Percentiles rank a stretch among this genome's conserved stretches.
These are phyloP conservation scores for Thozetella sp. DNA, from an alignment of 495 filamentous ascomycete species.

Conservation along the genomic window DNA sequence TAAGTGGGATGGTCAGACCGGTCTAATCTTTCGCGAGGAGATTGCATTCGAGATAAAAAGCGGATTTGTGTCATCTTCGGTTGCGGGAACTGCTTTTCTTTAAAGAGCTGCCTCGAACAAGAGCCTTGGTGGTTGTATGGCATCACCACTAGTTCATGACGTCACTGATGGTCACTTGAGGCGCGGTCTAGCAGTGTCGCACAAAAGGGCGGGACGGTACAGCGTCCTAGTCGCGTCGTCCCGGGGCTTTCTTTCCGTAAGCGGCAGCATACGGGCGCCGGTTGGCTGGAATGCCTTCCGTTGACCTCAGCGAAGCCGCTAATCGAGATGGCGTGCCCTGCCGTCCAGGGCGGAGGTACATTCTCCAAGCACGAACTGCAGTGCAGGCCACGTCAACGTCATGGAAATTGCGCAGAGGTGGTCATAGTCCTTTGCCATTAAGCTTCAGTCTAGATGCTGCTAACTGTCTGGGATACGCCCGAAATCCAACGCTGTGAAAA, in stretches of 20 bases:
- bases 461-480: too few relatives aligned
- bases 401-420: not conserved
- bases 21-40: too few relatives aligned
- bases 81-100: too few relatives aligned
- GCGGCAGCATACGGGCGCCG: not conserved
- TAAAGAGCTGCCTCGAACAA: not conserved
- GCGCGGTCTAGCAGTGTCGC: not conserved
- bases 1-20: too few relatives aligned
- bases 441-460: not conserved
- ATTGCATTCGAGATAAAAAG: too few relatives aligned
- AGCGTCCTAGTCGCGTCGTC: not conserved
- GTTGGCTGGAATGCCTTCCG: not conserved
- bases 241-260: not conserved
- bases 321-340: too few relatives aligned
- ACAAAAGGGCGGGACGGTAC: not conserved
- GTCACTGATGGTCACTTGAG: not conserved
- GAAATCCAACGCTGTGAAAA: not conserved
- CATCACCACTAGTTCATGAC: conserved; percentile 1
- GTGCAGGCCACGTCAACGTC: not conserved
- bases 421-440: not conserved
- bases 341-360: not conserved
- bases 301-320: not conserved
- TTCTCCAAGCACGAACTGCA: not conserved
- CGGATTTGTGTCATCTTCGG: too few relatives aligned
- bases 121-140: not conserved